Percentiles rank a stretch among this genome's conserved stretches.
phyloP scores from a whole-genome alignment of 2,329 filamentous ascomycete species.

The Periconia digitata region DNA sequence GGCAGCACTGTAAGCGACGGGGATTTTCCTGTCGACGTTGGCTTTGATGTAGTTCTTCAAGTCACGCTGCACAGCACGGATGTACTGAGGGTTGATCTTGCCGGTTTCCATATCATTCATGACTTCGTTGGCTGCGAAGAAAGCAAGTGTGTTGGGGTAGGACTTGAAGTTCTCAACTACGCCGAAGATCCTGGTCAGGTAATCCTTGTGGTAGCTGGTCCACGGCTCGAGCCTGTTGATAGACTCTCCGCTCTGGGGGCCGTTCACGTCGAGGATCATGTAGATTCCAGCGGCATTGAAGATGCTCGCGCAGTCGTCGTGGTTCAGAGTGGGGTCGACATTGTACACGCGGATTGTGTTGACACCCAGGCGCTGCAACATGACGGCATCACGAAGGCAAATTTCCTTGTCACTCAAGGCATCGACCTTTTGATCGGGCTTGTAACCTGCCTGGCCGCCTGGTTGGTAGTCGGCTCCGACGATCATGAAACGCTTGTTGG shows the following conservation, averaged over 20 bases:
- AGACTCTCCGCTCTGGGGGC: conserved; percentile 57
- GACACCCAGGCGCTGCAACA: conserved; percentile 65
- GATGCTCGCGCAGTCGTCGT: conserved; percentile 64
- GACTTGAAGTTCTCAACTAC: conserved; percentile 68
- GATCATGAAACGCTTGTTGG: conserved; percentile 62
- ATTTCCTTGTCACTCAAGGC: conserved; percentile 59
- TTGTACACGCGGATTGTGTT: conserved; percentile 70
- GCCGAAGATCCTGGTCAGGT: conserved; percentile 61
- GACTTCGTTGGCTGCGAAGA: conserved; percentile 70
- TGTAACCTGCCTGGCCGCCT: conserved; percentile 61
- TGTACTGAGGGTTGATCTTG: conserved; percentile 58
- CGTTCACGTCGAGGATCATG: conserved; percentile 67
- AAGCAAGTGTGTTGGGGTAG: conserved; percentile 66
- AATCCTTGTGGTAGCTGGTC: conserved; percentile 57
- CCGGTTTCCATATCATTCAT: conserved; percentile 62
- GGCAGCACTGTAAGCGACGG: conserved; percentile 70
- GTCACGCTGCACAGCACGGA: conserved; percentile 65
- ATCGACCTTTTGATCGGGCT: conserved; percentile 52
- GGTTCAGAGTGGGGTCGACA: conserved; percentile 60
- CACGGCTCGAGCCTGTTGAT: conserved; percentile 59
- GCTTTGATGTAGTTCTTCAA: conserved; percentile 68
- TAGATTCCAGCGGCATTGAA: conserved; percentile 69
- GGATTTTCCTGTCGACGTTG: conserved; percentile 59
- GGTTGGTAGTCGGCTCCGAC: conserved; percentile 64
- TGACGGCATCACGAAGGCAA: conserved; percentile 64